Conservation (phyloP, 2,329 filamentous ascomycete species). For the Iodosphaeria phyllophila region DNA sequence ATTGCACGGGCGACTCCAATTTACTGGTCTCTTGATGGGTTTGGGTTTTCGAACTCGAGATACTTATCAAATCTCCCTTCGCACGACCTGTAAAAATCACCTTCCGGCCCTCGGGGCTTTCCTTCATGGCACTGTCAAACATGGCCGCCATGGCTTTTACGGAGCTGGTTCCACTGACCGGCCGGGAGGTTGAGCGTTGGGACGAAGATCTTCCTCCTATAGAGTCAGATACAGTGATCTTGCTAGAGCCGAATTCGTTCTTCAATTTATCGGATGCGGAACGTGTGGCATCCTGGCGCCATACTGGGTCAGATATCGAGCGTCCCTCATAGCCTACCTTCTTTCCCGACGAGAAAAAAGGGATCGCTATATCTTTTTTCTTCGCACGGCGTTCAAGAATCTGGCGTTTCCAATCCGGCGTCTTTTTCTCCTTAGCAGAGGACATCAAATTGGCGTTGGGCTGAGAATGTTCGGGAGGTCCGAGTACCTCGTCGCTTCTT, state of each 20-base stretch:
- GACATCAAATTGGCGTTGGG: too few species aligned
- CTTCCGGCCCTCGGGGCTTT: constrained; percentile 6
- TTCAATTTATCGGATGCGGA: constrained; percentile 1
- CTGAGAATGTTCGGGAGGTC: neutral
- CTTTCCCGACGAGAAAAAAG: constrained; percentile 4
- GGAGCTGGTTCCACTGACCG: constrained; percentile 11
- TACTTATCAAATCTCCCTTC: constrained; percentile 4
- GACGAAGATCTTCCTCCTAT: constrained; percentile 3
- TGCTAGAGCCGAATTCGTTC: too few species aligned
- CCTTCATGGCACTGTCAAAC: constrained; percentile 22
- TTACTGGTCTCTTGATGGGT: constrained; percentile 8
- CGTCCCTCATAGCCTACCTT: constrained; percentile 5
- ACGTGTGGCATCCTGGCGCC: constrained; percentile 1
- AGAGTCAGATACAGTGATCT: too few species aligned
- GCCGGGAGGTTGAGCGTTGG: constrained; percentile 9
- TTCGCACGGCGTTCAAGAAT: constrained; percentile 3
- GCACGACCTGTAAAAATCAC: constrained; percentile 3
- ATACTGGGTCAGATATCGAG: constrained; percentile 1
- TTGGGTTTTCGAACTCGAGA: constrained; percentile 7
- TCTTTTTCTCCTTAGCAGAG: constrained; percentile 1
- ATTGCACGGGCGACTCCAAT: constrained; percentile 2
- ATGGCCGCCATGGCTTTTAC: constrained; percentile 33
- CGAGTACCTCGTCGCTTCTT: constrained; percentile 5
- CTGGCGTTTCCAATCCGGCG: constrained; percentile 7
- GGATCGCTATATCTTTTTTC: constrained; percentile 4